phyloP scores from a whole-genome alignment of 495 filamentous ascomycete species.

The Aspergillus nanangensis region DNA sequence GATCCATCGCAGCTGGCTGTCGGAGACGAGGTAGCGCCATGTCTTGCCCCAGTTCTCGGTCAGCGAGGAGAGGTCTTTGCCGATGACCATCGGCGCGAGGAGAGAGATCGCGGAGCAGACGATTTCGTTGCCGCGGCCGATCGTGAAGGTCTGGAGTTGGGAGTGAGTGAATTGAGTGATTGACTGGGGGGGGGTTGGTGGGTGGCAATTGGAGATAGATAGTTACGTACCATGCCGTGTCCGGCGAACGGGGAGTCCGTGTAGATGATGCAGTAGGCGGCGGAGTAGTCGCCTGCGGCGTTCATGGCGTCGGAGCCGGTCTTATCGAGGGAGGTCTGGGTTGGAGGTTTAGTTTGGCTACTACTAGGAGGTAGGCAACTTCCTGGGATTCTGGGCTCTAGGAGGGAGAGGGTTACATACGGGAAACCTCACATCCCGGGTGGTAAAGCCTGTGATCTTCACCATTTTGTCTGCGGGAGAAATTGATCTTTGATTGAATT shows the following conservation, averaged over 20 bases:
- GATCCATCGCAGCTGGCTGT: slow-evolving; percentile 91
- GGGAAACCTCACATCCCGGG: slow-evolving; percentile 87
- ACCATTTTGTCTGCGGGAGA: slow-evolving; percentile 44
- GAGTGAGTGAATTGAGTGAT: neutral
- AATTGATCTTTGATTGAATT: neutral
- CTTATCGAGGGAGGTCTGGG: slow-evolving; percentile 83
- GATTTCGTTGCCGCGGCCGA: slow-evolving; percentile 92
- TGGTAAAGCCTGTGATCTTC: slow-evolving; percentile 75
- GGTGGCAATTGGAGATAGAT: neutral
- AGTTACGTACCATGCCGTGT: slow-evolving; percentile 74
- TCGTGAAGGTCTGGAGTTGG: slow-evolving; percentile 93
- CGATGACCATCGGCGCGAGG: slow-evolving; percentile 66
- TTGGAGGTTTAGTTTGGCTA: no score
- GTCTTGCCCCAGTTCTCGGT: slow-evolving; percentile 81
- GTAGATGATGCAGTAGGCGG: slow-evolving; percentile 87
- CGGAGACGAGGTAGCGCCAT: slow-evolving; percentile 86
- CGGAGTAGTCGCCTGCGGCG: slow-evolving; percentile 85
- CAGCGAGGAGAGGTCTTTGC: slow-evolving; percentile 68
- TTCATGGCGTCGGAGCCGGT: slow-evolving; percentile 98
- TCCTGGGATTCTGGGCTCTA: neutral
- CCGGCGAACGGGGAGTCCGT: slow-evolving; percentile 70
- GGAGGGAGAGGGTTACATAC: slow-evolving; percentile 35
- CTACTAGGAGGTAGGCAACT: neutral
- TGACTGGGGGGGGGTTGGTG: neutral
- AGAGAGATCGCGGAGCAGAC: slow-evolving; percentile 81